These are phyloP conservation scores for Angophora floribunda DNA, from an alignment of 345 rosid genomes.

Conservation along the genomic window DNA sequence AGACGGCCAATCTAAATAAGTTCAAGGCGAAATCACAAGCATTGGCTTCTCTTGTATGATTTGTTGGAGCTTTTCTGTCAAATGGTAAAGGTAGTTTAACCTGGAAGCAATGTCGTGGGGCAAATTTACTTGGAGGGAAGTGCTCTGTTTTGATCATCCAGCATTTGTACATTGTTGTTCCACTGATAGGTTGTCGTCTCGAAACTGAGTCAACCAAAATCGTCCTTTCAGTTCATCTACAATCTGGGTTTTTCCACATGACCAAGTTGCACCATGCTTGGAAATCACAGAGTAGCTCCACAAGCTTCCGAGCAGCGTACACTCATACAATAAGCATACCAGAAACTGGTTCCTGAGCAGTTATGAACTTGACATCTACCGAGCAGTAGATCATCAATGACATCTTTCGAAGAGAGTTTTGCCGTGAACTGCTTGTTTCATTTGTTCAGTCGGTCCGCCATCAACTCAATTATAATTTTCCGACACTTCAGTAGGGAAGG, in stretches of 20 bases:
- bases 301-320: not conserved
- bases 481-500: not conserved
- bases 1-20: not conserved
- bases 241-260: not conserved
- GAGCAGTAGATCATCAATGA: not conserved
- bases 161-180: not conserved
- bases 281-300: not conserved
- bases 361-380: not conserved
- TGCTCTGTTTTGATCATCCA: not conserved
- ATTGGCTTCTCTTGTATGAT: not conserved
- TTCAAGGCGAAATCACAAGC: not conserved
- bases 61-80: not conserved
- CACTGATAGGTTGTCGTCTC: not conserved
- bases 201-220: not conserved
- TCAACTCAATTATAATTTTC: not conserved
- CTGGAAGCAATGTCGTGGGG: not conserved
- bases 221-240: not conserved
- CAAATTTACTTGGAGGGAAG: not conserved
- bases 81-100: not conserved
- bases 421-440: not conserved
- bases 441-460: not conserved
- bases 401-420: not conserved
- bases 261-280: not conserved
- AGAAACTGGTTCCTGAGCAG: not conserved
- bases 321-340: not conserved